Base-by-base conservation (phyloP, 2,329 filamentous ascomycete species). In the Monilinia fructicola region DNA sequence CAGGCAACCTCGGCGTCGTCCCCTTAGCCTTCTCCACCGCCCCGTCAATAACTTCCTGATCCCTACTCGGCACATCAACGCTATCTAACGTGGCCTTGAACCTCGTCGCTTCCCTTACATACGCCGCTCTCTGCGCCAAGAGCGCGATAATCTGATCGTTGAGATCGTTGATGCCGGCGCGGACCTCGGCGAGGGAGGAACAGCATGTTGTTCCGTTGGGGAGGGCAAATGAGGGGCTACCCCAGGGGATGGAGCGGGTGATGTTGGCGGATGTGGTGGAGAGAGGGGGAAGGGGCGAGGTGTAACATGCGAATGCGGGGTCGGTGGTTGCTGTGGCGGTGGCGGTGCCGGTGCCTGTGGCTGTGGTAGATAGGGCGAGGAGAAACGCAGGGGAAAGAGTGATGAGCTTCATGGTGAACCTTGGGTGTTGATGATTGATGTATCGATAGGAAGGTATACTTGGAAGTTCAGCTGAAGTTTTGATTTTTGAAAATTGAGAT, bases 81-180 rank as follows among this genome's bases (percentile, higher is more conserved):
- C 35, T 28, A 42, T 53, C 65, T 2, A 69, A 18, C 0, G 66
- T 71, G 4, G 7, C 60, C 50, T 71, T 69, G 26, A 71, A 71
- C n/a, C 70, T 67, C 12, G 69, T 71, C 7, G 69, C 70, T 61
- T 71, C 70, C 50, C 63, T 56, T 21, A 71, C 68, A 65, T 64
- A 71, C 14, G 54, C 70, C 1, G 66, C 69, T 59, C 67, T 54
- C 28, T 66, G 55, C 11, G 70, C 66, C 21, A 71, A 52, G 11
- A 70, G 48, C 14, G 48, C 16, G 5, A 71, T 23, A 2, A 71
- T 31, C n/a, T 70, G 64, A 0, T 35, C 40, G 26, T 70, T 64
- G 4, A 70, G 53, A 5, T 48, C 67, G 23, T 70, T 58, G 44
- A 70, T 69, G 2, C 70, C 69, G 21, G 26, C 58, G 59, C 70